phyloP scores from a whole-genome alignment of 176 grass and related monocot species.

The Echinochloa phyllopogon region DNA sequence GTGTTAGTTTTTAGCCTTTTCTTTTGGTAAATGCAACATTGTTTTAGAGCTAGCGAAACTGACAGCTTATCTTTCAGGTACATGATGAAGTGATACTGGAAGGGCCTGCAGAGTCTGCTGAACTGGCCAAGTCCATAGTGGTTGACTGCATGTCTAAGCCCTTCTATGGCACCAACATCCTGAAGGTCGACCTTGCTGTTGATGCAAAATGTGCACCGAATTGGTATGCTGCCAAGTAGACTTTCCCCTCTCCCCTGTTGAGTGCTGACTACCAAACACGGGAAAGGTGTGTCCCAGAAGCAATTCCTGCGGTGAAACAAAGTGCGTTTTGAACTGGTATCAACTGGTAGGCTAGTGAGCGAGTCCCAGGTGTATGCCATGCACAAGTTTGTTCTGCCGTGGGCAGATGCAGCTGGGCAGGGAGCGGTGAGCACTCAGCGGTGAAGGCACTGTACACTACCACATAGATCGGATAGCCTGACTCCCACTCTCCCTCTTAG shows the following conservation, averaged over 20 bases:
- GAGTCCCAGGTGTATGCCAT: not conserved
- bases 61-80: slow-evolving; percentile 62
- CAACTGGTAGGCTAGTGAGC: not conserved
- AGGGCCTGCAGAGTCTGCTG: slow-evolving; percentile 89
- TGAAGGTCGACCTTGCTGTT: slow-evolving; percentile 83
- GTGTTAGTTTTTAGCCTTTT: not conserved
- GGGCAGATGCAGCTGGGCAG: not conserved
- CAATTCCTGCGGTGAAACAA: not conserved
- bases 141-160: slow-evolving; percentile 97
- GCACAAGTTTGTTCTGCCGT: not conserved
- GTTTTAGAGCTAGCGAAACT: slow-evolving; percentile 9
- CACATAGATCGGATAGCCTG: slow-evolving; percentile 26
- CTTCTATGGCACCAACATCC: slow-evolving; percentile 75
- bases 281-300: not conserved
- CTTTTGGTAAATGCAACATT: not conserved
- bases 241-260: not conserved
- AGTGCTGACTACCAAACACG: not conserved
- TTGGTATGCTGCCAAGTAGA: slow-evolving; percentile 95
- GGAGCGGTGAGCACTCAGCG: not conserved
- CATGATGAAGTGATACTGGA: slow-evolving; percentile 99
- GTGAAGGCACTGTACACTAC: slow-evolving; percentile 25
- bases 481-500: not conserved
- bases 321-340: slow-evolving; percentile 20
- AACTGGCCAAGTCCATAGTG: slow-evolving; percentile 84
- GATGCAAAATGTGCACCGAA: slow-evolving; percentile 94